Conservation (phyloP, 2,329 filamentous ascomycete species). For the Penicillium sp. region DNA sequence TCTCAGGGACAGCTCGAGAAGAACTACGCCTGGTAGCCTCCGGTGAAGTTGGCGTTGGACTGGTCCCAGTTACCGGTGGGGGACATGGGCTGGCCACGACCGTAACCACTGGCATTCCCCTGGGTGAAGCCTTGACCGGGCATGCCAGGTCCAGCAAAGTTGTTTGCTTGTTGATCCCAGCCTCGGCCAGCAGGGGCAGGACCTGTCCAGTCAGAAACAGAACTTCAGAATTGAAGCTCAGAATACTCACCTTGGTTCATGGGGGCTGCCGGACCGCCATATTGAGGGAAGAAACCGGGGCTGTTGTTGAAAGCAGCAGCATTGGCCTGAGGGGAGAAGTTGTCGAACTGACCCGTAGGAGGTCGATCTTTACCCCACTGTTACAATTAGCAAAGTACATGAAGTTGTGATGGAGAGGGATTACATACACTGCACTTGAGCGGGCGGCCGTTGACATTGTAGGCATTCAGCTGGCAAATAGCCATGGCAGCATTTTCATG, state of each 20-base stretch:
- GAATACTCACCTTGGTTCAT: slow-evolving; percentile 58
- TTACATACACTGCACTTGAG: slow-evolving; percentile 95
- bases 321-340: slow-evolving; percentile 77
- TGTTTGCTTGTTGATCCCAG: slow-evolving; percentile 56
- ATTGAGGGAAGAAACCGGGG: slow-evolving; percentile 88
- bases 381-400: slow-evolving; percentile 24
- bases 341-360: slow-evolving; percentile 77
- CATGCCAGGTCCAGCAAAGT: slow-evolving; percentile 44
- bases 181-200: slow-evolving; percentile 58
- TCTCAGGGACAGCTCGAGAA: slow-evolving; percentile 11
- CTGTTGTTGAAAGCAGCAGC: slow-evolving; percentile 65
- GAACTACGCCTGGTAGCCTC: slow-evolving; percentile 58
- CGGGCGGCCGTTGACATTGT: slow-evolving; percentile 94
- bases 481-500: slow-evolving; percentile 98
- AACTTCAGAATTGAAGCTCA: background rate
- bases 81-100: slow-evolving; percentile 64
- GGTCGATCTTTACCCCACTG: slow-evolving; percentile 99
- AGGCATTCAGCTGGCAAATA: slow-evolving; percentile 96
- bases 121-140: slow-evolving; percentile 57
- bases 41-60: slow-evolving; percentile 56
- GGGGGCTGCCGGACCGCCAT: slow-evolving; percentile 66
- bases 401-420: slow-evolving; percentile 1
- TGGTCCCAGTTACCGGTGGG: slow-evolving; percentile 53
- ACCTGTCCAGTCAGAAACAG: slow-evolving; percentile 35
- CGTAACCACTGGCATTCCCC: slow-evolving; percentile 78